Evolutionary conservation across 1,284 basidiomycete species (phyloP).

Genomic region (Papiliotrema terrestris): DNA sequence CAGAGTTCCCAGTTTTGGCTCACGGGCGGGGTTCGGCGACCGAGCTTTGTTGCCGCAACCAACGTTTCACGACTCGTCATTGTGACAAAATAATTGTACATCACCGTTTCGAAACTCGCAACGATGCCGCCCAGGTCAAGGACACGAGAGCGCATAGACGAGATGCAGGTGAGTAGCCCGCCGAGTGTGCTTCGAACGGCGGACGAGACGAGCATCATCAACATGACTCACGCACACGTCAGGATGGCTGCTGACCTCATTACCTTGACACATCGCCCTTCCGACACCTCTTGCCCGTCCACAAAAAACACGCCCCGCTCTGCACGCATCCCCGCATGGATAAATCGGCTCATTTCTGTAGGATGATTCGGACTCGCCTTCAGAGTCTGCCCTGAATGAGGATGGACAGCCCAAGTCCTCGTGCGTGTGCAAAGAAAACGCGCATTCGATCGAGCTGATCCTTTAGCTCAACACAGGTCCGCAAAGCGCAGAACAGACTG

Average conservation of each 20-base stretch:
- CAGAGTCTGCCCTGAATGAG: background rate
- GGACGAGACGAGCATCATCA: too few species aligned
- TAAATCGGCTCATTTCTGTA: background rate
- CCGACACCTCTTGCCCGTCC: background rate
- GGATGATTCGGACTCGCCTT: background rate
- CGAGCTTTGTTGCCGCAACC: too few species aligned
- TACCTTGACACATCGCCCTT: background rate
- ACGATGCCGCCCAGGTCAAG: too few species aligned
- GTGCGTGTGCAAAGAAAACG: background rate
- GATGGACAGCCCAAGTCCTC: background rate
- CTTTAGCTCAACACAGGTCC: background rate
- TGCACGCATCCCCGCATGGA: background rate
- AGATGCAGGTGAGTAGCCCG: background rate
- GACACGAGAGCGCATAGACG: background rate
- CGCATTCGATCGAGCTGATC: background rate
- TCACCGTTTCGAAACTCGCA: too few species aligned
- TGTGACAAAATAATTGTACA: too few species aligned
- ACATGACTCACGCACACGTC: too few species aligned
- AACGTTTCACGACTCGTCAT: too few species aligned
- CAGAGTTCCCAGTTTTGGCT: too few species aligned
- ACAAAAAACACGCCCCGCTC: background rate
- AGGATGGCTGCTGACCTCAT: background rate
- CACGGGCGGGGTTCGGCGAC: too few species aligned
- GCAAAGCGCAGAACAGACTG: slow-evolving; percentile 69
- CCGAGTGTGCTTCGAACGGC: too few species aligned